phyloP scores from a whole-genome alignment of 192 early-diverging fungal genomes.

The Chytriomyces sp. region DNA sequence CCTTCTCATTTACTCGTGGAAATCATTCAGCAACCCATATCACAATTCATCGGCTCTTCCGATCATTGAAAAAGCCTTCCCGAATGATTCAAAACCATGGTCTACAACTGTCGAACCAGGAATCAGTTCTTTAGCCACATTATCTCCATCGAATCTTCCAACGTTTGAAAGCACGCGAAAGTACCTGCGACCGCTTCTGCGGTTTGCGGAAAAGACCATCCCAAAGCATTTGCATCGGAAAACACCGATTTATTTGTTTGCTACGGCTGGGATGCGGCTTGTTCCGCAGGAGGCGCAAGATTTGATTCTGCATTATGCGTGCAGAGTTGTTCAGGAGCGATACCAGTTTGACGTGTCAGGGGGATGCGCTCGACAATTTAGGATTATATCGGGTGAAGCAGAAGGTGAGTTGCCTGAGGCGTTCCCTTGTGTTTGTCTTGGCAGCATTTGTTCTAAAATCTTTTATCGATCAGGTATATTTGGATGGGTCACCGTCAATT shows the following conservation, averaged over 20 bases:
- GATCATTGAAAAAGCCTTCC: conserved; percentile 14
- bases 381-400: conserved; percentile 89
- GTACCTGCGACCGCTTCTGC: conserved; percentile 76
- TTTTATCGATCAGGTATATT: conserved; percentile 56
- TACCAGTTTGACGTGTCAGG: conserved; percentile 61
- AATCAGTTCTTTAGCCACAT: not conserved
- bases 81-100: not conserved
- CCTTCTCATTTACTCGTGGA: conserved; percentile 77
- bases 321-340: conserved; percentile 66
- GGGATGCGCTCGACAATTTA: conserved; percentile 77
- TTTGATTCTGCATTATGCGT: conserved; percentile 68
- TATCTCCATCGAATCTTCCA: not conserved
- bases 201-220: conserved; percentile 74
- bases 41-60: conserved; percentile 9
- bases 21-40: conserved; percentile 25
- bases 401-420: conserved; percentile 64
- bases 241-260: conserved; percentile 89
- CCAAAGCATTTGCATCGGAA: conserved; percentile 59
- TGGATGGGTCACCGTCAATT: conserved; percentile 96
- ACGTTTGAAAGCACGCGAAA: conserved; percentile 50
- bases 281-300: conserved; percentile 50
- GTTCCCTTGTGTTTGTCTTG: no score
- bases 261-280: conserved; percentile 93
- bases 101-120: conserved; percentile 21
- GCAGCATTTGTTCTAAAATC: no score